These are phyloP conservation scores for Xylaria sp. DNA, from an alignment of 2,329 filamentous ascomycete species.

Conservation along the genomic window DNA sequence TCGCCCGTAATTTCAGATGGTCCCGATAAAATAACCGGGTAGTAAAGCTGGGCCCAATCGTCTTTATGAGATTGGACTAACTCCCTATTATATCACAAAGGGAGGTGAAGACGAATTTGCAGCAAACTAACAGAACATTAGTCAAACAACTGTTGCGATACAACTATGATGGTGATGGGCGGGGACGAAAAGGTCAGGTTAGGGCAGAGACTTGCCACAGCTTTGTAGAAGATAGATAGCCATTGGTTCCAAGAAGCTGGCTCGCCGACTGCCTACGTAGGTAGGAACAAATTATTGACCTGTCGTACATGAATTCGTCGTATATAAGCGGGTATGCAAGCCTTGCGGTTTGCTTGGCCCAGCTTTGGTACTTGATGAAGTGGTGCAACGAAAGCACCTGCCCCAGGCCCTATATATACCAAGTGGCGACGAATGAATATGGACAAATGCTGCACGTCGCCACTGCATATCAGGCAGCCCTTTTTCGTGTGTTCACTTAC, in stretches of 20 bases:
- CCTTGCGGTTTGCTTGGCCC: conserved; percentile 12
- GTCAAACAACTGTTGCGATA: neutral
- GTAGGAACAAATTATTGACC: neutral
- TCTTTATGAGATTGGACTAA: neutral
- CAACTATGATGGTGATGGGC: neutral
- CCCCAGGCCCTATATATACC: neutral
- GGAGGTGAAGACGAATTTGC: neutral
- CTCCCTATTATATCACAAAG: neutral
- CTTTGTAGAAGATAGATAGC: neutral
- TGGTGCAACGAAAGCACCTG: conserved; percentile 2
- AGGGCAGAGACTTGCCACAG: conserved; percentile 5
- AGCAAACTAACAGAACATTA: neutral
- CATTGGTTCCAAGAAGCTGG: neutral
- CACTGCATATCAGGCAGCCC: conserved; percentile 14
- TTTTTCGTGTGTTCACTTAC: neutral
- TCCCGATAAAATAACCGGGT: neutral
- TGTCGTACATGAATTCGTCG: neutral
- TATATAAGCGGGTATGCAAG: conserved; percentile 15
- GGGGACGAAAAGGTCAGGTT: neutral
- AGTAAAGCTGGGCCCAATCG: neutral
- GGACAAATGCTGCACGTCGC: conserved; percentile 6
- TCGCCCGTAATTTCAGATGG: neutral
- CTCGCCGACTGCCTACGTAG: neutral
- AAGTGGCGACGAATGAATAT: neutral
- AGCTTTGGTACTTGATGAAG: conserved; percentile 6